phyloP scores from a whole-genome alignment of 2,329 filamentous ascomycete genomes.

The Penicillium sp. region DNA sequence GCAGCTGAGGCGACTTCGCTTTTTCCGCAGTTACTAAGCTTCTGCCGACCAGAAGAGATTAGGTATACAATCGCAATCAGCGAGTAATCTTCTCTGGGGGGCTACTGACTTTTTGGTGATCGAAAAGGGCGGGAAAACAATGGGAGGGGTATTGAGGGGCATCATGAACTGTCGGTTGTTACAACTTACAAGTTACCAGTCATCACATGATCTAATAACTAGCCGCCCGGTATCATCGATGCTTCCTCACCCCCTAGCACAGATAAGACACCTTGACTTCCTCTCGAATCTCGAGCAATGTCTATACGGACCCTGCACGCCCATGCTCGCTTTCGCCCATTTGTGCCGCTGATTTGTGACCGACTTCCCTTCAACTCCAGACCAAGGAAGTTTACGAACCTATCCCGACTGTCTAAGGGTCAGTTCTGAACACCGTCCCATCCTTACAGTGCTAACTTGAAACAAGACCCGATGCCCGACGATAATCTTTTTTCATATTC shows the following conservation, averaged over 20 bases:
- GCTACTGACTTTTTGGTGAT: no score
- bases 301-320: background rate
- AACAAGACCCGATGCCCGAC: background rate
- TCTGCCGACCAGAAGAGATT: no score
- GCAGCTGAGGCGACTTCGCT: no score
- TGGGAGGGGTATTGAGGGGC: no score
- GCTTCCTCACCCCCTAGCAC: background rate
- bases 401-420: background rate
- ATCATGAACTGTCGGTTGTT: no score
- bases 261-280: background rate
- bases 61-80: no score
- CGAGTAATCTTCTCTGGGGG: no score
- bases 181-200: no score
- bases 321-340: background rate
- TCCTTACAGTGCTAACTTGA: background rate
- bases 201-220: no score
- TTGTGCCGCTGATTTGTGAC: background rate
- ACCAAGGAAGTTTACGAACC: background rate
- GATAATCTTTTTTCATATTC: constrained; percentile 15
- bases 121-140: no score
- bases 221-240: background rate
- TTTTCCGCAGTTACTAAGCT: no score
- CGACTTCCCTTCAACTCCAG: background rate
- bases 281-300: background rate
- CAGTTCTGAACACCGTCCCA: background rate